Evolutionary conservation across 345 rosid genomes (phyloP).

Genomic region (Salix viminalis): DNA sequence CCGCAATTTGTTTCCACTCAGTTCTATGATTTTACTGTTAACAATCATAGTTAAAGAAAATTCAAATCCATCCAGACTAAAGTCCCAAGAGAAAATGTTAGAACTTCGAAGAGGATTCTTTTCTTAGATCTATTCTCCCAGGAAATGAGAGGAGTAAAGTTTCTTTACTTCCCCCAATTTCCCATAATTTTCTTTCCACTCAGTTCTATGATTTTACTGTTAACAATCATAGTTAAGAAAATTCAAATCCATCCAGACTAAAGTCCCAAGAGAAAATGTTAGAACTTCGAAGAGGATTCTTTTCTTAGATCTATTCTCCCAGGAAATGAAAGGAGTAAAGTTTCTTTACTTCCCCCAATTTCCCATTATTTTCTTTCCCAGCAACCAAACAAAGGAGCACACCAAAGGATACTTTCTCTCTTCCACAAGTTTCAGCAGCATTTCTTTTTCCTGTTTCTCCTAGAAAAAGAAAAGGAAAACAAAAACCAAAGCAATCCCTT

Average conservation of each 20-base stretch:
- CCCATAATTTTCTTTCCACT: neutral
- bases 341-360: neutral
- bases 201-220: too few relatives aligned
- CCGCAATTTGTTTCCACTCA: conserved; percentile 47
- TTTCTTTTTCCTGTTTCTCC: conserved; percentile 52
- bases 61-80: neutral
- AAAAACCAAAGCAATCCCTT: neutral
- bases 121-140: neutral
- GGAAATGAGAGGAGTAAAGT: neutral
- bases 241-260: neutral
- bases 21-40: conserved; percentile 49
- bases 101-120: neutral
- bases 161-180: neutral
- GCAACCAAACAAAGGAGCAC: neutral
- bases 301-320: neutral
- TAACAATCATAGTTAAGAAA: conserved; percentile 28
- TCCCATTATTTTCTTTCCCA: neutral
- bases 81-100: neutral
- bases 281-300: neutral
- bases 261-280: neutral
- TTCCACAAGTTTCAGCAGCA: conserved; percentile 56
- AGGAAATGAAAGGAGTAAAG: neutral
- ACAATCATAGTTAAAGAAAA: conserved; percentile 31
- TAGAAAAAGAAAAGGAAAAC: neutral
- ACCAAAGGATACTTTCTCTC: conserved; percentile 68